Conservation (phyloP, 495 filamentous ascomycete genomes). For the Jackrogersella minutella region DNA sequence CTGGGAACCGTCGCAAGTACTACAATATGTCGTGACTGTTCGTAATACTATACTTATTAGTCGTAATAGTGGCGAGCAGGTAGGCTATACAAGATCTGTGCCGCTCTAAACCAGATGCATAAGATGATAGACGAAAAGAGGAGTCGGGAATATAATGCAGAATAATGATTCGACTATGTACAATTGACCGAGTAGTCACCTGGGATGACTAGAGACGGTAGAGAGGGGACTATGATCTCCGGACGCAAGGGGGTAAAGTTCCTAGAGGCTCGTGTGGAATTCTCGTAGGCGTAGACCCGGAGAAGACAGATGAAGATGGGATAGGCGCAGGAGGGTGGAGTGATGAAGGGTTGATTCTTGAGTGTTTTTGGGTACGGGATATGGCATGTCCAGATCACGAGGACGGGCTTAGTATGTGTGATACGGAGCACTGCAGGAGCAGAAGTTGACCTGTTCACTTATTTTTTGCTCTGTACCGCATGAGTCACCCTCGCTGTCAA, state of each 20-base stretch:
- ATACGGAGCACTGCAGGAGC: slow-evolving; percentile 23
- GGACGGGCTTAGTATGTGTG: slow-evolving; percentile 10
- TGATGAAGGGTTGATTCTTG: slow-evolving; percentile 30
- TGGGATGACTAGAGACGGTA: slow-evolving; percentile 28
- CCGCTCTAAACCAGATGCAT: slow-evolving; percentile 9
- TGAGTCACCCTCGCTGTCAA: slow-evolving; percentile 29
- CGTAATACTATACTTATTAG: slow-evolving; percentile 17
- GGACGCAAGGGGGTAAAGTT: slow-evolving; percentile 36
- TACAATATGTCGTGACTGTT: slow-evolving; percentile 23
- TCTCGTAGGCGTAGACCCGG: slow-evolving; percentile 21
- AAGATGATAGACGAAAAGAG: slow-evolving; percentile 1
- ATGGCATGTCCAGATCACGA: slow-evolving; percentile 32
- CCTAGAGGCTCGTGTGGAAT: slow-evolving; percentile 36
- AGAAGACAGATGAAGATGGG: slow-evolving; percentile 7
- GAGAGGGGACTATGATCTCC: slow-evolving; percentile 13
- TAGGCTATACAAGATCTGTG: slow-evolving; percentile 20
- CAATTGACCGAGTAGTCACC: slow-evolving; percentile 22
- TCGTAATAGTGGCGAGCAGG: slow-evolving; percentile 21
- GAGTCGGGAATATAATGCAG: slow-evolving; percentile 1
- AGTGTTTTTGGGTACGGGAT: slow-evolving; percentile 27
- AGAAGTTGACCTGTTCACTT: neutral
- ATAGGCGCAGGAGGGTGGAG: slow-evolving; percentile 34
- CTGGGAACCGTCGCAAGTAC: slow-evolving; percentile 12
- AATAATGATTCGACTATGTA: slow-evolving; percentile 17
- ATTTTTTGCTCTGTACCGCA: slow-evolving; percentile 11